Evolutionary conservation across 1,284 basidiomycete genomes (phyloP).

Genomic region (Schizopora paradoxa): DNA sequence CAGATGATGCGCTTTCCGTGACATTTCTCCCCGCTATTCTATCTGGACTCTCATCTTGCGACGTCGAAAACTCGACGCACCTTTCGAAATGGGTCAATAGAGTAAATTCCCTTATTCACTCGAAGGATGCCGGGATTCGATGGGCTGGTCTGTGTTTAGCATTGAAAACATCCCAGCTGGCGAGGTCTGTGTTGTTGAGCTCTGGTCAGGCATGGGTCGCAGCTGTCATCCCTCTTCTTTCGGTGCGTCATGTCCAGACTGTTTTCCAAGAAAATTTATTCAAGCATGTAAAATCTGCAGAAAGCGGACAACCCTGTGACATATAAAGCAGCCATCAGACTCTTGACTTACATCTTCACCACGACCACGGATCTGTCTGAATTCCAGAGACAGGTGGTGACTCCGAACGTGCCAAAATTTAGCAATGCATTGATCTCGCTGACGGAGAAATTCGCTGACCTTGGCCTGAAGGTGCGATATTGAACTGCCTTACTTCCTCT

Average conservation of each 20-base stretch:
- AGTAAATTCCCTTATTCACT: slow-evolving; percentile 64
- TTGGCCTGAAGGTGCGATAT: slow-evolving; percentile 45
- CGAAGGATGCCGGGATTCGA: slow-evolving; percentile 62
- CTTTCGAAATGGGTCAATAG: slow-evolving; percentile 67
- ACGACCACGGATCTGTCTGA: slow-evolving; percentile 54
- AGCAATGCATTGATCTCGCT: slow-evolving; percentile 50
- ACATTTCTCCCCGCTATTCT: slow-evolving; percentile 55
- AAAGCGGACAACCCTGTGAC: slow-evolving; percentile 59
- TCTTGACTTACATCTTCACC: slow-evolving; percentile 56
- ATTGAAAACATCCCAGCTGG: slow-evolving; percentile 52
- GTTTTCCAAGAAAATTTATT: slow-evolving; percentile 20
- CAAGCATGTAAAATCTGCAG: no score
- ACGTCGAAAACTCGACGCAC: slow-evolving; percentile 55
- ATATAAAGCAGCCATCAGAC: slow-evolving; percentile 53
- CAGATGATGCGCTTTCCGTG: slow-evolving; percentile 56
- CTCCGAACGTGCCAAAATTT: slow-evolving; percentile 68
- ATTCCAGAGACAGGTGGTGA: slow-evolving; percentile 70
- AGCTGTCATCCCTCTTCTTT: slow-evolving; percentile 56
- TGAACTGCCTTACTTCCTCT: background rate
- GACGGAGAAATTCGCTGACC: slow-evolving; percentile 44
- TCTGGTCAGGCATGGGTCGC: slow-evolving; percentile 66
- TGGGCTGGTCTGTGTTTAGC: slow-evolving; percentile 76
- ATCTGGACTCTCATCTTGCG: slow-evolving; percentile 42
- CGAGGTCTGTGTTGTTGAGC: slow-evolving; percentile 57
- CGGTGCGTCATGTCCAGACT: slow-evolving; percentile 38